Conservation (phyloP, 2,329 filamentous ascomycete species). For the Lachnellula hyalina region DNA sequence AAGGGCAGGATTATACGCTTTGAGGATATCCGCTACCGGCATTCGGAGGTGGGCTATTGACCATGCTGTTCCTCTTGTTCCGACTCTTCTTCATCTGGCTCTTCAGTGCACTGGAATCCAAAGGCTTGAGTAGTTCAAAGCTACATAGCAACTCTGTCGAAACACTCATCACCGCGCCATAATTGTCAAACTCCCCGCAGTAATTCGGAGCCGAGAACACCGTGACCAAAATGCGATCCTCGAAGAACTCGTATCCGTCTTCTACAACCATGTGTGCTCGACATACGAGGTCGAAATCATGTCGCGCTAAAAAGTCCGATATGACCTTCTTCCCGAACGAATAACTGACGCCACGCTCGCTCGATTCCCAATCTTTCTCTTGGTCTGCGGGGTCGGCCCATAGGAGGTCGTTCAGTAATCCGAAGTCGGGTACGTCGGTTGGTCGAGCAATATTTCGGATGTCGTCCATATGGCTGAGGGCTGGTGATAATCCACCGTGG, state of each 20-base stretch:
- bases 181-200: slow-evolving; percentile 98
- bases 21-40: slow-evolving; percentile 23
- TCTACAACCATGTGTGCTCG: slow-evolving; percentile 99
- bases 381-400: slow-evolving; percentile 99
- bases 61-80: slow-evolving; percentile 88
- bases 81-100: slow-evolving; percentile 98
- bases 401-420: slow-evolving; percentile 85
- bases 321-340: slow-evolving; percentile 99
- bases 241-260: slow-evolving; percentile 98
- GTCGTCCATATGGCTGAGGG: slow-evolving; percentile 94
- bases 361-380: slow-evolving; percentile 97
- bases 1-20: slow-evolving; percentile 14
- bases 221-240: slow-evolving; percentile 87
- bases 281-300: slow-evolving; percentile 97
- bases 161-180: slow-evolving; percentile 98
- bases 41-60: slow-evolving; percentile 76
- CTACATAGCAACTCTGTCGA: slow-evolving; percentile 90
- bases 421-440: slow-evolving; percentile 96
- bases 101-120: slow-evolving; percentile 94
- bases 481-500: slow-evolving; percentile 89
- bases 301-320: slow-evolving; percentile 85
- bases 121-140: slow-evolving; percentile 92
- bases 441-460: slow-evolving; percentile 93
- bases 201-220: slow-evolving; percentile 99
- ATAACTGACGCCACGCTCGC: slow-evolving; percentile 94